Percentiles rank a stretch among this genome's conserved stretches.
These are phyloP conservation scores for Ogataea henricii DNA, from an alignment of 805 yeast species.

Conservation along the genomic window DNA sequence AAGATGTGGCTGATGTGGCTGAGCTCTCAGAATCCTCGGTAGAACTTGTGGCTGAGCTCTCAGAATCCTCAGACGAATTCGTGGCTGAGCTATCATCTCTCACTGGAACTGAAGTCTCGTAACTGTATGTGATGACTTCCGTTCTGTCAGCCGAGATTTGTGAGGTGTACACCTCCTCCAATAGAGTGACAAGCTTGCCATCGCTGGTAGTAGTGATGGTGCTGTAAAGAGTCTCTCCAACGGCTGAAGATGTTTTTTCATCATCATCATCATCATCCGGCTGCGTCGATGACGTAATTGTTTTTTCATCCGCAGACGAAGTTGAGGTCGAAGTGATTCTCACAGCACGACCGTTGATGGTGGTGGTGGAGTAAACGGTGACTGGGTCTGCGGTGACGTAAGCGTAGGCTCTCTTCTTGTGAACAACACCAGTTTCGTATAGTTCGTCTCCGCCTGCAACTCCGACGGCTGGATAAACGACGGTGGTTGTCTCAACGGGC, in stretches of 20 bases:
- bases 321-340: constrained; percentile 17
- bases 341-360: constrained; percentile 21
- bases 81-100: constrained; percentile 9
- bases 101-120: constrained; percentile 15
- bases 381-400: constrained; percentile 31
- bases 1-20: not conserved
- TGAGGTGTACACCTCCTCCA: constrained; percentile 33
- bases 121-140: constrained; percentile 22
- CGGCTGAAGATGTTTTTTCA: constrained; percentile 5
- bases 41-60: not conserved
- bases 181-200: constrained; percentile 22
- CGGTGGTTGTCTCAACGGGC: constrained; percentile 9
- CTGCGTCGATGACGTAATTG: constrained; percentile 7
- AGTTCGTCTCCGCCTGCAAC: constrained; percentile 8
- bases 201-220: constrained; percentile 24
- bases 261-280: not conserved
- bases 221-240: constrained; percentile 11
- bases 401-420: constrained; percentile 30
- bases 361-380: constrained; percentile 23
- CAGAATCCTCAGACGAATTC: not conserved
- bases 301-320: constrained; percentile 3
- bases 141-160: constrained; percentile 25
- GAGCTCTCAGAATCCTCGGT: not conserved
- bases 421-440: constrained; percentile 14
- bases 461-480: constrained; percentile 15